These are phyloP conservation scores for Boechera stricta DNA, from an alignment of 345 rosid species.

Conservation along the genomic window DNA sequence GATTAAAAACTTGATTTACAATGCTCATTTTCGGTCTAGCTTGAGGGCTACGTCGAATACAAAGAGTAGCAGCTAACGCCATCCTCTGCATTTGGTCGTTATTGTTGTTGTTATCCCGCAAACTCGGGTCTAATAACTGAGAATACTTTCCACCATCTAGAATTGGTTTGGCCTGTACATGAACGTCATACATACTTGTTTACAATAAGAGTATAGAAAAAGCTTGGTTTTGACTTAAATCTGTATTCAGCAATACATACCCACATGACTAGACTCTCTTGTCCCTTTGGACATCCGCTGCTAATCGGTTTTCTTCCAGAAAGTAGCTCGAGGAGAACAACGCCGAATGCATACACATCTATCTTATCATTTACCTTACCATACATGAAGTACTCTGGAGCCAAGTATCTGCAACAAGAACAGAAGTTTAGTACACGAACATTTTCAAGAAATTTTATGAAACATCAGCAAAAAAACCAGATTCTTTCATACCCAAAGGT, in stretches of 20 bases:
- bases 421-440: constrained; percentile 14
- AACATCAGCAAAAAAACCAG: background rate
- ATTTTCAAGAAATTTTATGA: constrained; percentile 16
- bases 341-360: constrained; percentile 94
- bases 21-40: constrained; percentile 78
- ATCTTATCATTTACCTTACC: constrained; percentile 91
- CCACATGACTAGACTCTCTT: constrained; percentile 95
- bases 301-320: constrained; percentile 89
- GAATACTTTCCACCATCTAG: constrained; percentile 64
- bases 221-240: background rate
- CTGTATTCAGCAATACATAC: constrained; percentile 78
- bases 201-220: constrained; percentile 9
- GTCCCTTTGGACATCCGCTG: constrained; percentile 68
- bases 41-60: constrained; percentile 70
- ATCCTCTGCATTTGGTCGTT: constrained; percentile 70
- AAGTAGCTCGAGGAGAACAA: constrained; percentile 93
- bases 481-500: constrained; percentile 80
- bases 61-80: constrained; percentile 86
- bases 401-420: constrained; percentile 75
- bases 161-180: constrained; percentile 79
- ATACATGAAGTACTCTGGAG: constrained; percentile 96
- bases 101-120: constrained; percentile 42
- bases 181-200: constrained; percentile 14
- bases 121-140: constrained; percentile 65
- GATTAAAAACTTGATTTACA: constrained; percentile 48